Evolutionary conservation across 805 yeast species (phyloP), one percentile per base, ranked within the genome.

Genomic region (Barnettozyma wickerhamii): DNA sequence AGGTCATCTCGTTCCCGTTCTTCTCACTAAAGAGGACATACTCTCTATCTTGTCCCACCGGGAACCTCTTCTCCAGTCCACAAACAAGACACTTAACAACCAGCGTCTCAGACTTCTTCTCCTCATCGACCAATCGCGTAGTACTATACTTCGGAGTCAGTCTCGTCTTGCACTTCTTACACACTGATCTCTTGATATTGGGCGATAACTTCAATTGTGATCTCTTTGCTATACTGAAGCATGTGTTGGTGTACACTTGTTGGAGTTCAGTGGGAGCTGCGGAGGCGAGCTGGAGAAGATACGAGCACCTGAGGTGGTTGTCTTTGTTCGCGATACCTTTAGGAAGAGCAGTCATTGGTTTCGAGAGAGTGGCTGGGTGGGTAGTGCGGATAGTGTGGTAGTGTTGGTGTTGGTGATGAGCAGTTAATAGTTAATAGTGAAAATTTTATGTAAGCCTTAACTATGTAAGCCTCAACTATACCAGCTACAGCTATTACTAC

Each of bases 121-220:
- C 72, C 13, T 37, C 38, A 51, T 80, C 77, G 26, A 60, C 66
- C 1, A 81, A 41, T 17, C 64, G 56, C 3, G 68, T 49, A 1
- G 71, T 68, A 14, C 65, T 37, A 0, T 80, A 82, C 1, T 82
- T 77, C 1, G 30, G 30, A 2, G 76, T 52, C 45, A 74, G 62
- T 9, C 73, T 45, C 7, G 77, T 58, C 33, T 72, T 62, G 59
- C 96, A 88, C 28, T 62, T 63, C 51, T 85, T 86, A 60, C 96
- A 88, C 13, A 81, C 55, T 0, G 73, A 68, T 49, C 95, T 67
- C 59, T 88, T 88, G 10, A 87, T 48, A 27, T 63, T 60, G 1
- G 90, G 89, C 30, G 83, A 24, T 12, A 40, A 17, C 23, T 40
- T 40, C 7, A 40, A 18, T 19, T 40, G 43, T 5, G 43, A 17